Base-by-base conservation (phyloP, 192 early-diverging fungal species). In the Gonapodya prolifera region DNA sequence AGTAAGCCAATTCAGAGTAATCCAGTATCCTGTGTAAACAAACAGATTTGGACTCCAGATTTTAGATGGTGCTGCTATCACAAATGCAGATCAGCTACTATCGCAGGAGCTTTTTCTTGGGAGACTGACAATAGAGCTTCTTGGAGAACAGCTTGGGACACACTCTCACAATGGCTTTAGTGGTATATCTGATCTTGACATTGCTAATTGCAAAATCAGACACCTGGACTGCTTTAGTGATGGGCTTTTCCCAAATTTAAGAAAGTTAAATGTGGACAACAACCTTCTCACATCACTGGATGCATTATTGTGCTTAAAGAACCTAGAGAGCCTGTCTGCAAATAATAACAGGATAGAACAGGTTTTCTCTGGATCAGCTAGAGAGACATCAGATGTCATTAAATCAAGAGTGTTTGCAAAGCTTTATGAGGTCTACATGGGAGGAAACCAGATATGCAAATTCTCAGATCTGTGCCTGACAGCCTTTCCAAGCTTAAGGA, bases 121-220 rank as follows among this genome's bases (percentile, higher is more conserved):
- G 18, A 86, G 83, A 71, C 84, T 89, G 30, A 89, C 88, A 13
- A 80, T 86, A 0, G 88, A 89, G 77, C 85, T 89, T 23, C 79
- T 89, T 1, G 86, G 83, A 1, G 86, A 88, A 77, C 87, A 89
- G 75, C 85, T 89, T 70, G 88, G 88, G 23, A 23, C 45, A 16
- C 23, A 8, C 8, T 61, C 45, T 0, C 87, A 89, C 61, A 83
- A 83, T 34, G 78, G 80, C 17, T 88, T 89, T 81, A 81, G 83
- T 69, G 83, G 80, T 36, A 89, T 89, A 34, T 82, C 82, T 35
- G 87, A 89, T 71, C 83, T 89, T 0, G 88, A 89, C 77, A 80
- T 89, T 29, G 81, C 87, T 18, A 89, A 89, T 77, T 89, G 87
- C 83, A 89, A 87, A 70, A 88, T 89, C 35, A 80, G 83, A 16